phyloP scores from a whole-genome alignment of 768 basidiomycete species.

The Russula sp. region DNA sequence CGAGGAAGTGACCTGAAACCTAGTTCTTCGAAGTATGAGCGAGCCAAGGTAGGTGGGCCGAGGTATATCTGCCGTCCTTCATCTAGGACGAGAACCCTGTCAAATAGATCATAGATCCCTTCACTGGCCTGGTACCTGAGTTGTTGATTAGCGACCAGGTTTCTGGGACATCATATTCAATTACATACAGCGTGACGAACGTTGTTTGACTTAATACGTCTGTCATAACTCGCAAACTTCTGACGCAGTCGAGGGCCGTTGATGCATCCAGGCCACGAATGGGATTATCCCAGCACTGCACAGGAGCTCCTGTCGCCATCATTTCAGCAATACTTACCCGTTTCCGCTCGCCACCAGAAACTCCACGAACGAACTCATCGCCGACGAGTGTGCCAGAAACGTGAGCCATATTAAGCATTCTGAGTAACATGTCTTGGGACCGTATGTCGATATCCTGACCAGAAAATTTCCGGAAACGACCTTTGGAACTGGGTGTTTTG shows the following conservation, averaged over 20 bases:
- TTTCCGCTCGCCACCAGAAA: conserved; percentile 80
- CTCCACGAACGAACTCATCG: conserved; percentile 79
- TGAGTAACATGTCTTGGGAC: conserved; percentile 61
- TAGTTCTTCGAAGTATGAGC: conserved; percentile 71
- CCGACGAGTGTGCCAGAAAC: conserved; percentile 78
- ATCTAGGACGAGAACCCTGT: conserved; percentile 84
- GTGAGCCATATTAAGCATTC: conserved; percentile 82
- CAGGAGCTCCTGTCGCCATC: conserved; percentile 76
- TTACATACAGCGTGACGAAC: conserved; percentile 66
- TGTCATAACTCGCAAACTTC: conserved; percentile 75
- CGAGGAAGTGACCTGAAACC: conserved; percentile 75
- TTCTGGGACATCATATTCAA: background rate
- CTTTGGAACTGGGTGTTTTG: conserved; percentile 71
- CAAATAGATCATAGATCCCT: conserved; percentile 72
- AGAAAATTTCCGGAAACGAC: conserved; percentile 65
- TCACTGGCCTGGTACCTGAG: conserved; percentile 64
- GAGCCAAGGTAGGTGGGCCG: conserved; percentile 69
- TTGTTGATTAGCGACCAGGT: conserved; percentile 2
- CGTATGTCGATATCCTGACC: conserved; percentile 54
- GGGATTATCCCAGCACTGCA: conserved; percentile 83
- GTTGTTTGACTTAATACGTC: conserved; percentile 79
- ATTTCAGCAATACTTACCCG: conserved; percentile 83
- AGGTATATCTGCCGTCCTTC: conserved; percentile 80
- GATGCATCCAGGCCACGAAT: conserved; percentile 82
- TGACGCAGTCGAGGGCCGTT: conserved; percentile 84